Evolutionary conservation across 805 yeast species (phyloP), one percentile per base, ranked within the genome.

Genomic region (Alloascoidea africana): DNA sequence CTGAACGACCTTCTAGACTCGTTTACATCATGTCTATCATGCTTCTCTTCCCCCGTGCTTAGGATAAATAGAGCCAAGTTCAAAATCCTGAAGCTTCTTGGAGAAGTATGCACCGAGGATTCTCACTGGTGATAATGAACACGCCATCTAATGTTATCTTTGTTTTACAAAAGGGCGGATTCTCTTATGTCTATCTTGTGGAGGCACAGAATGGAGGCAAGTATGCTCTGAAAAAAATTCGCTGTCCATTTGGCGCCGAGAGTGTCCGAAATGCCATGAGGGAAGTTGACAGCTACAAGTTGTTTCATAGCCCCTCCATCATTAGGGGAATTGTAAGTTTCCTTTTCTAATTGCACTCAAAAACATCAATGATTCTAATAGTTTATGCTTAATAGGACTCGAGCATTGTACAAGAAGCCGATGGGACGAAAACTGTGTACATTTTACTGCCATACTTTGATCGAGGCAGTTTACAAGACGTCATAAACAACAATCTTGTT

Each of bases 201-300:
- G 65, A 73, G 44, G 54, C 62, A 17, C 46, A 52, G 6, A 59
- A 64, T 44, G 59, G 66, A 23, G 68, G 67, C 27, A 46, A 59
- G 34, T 82, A 73, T 50, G 95, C 95, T 2, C 59, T 87, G 50
- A 87, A 87, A 60, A 81, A 82, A 60, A 82, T 85, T 38, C 63
- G 87, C 42, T 86, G 96, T 55, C 86, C 94, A 2, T 82, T 77
- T 56, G 95, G 95, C 1, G 68, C 80, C 35, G 82, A 76, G 49
- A 77, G 78, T 47, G 75, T 85, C 39, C 71, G 69, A 40, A 59
- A 66, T 35, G 94, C 94, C 1, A 65, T 83, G 72, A 66, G 69
- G 33, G 97, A 87, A 52, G 73, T 86, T 35, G 76, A 75, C 17
- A 76, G 73, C 45, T 83, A 85, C 54, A 74, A 71, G 48, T 71